Base-by-base conservation (phyloP, 768 basidiomycete genomes). In the Auriscalpium vulgare region DNA sequence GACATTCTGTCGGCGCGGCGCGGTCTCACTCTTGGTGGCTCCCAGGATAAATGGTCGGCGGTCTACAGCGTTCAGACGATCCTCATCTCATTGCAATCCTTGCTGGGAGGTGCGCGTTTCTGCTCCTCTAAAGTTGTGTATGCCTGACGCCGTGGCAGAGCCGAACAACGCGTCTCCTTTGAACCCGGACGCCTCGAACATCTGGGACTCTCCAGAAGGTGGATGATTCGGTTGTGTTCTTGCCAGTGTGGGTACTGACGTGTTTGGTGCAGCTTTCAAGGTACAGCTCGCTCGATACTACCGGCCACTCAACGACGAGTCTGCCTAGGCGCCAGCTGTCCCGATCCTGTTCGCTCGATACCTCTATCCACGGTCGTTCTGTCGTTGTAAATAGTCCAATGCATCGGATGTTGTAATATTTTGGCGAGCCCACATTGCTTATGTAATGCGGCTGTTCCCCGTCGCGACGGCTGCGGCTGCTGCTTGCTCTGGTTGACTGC, bases 101-200 rank as follows among this genome's bases (percentile, higher is more conserved):
- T 95, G 38, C 78, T 95, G 48, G 92, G 92, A 63, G 91, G 91
- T 91, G 63, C 40, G 81, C 71, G 23, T 11, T 19, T 17, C 14
- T 2, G 19, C 29, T 13, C 8, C 21, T 38, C 8, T 10, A 43
- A 19, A 13, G 13, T 37, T 16, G n/a, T 16, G n/a, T 40, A 14
- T 51, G 17, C 55, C n/a, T 50, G 45, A 34, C 10, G 37, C 29
- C 54, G 34, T 56, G 40, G 37, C 63, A 91, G 92, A 95, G 70
- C 93, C 92, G 29, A 95, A 95, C 76, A 95, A 94, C 67, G 88
- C 87, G 14, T 94, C 91, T 7, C 93, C 93, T 8, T 72, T 95
- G 56, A 95, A 95, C 67, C 75, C 85, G 8, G 92, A 95, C 61
- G 93, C 93, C 2, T 88, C 92, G 4, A 76, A 78, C 16, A 72